These are phyloP conservation scores for Narthecium ossifragum DNA, from an alignment of 106 monocot genomes.

Conservation along the genomic window DNA sequence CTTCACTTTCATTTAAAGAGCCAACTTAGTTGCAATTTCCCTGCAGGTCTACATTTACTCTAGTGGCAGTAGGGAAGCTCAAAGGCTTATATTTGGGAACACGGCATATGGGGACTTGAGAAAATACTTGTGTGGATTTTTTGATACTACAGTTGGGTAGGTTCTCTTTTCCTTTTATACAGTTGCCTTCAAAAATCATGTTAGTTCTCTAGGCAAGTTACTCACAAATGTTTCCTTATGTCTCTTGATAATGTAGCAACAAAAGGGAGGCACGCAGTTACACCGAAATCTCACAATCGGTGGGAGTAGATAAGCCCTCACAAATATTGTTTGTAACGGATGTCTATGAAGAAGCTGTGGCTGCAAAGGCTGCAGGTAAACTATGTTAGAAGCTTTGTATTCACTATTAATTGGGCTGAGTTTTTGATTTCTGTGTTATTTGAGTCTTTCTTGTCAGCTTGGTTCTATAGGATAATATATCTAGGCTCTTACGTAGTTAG, in stretches of 20 bases:
- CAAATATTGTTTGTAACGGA: constrained; percentile 94
- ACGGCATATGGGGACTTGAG: constrained; percentile 82
- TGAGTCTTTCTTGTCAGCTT: neutral
- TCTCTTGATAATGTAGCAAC: constrained; percentile 41
- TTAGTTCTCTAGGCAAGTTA: no score
- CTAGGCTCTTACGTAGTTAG: no score
- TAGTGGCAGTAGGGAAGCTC: constrained; percentile 98
- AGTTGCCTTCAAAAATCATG: no score
- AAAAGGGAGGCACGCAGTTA: constrained; percentile 88
- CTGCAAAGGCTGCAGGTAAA: constrained; percentile 86
- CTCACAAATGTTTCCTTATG: no score
- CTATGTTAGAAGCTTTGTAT: neutral
- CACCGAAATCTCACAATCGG: constrained; percentile 71
- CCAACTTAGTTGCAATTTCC: neutral
- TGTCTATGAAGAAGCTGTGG: constrained; percentile 92
- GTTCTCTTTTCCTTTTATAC: no score
- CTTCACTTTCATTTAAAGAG: neutral
- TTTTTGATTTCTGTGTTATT: neutral
- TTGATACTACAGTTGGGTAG: constrained; percentile 90
- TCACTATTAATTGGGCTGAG: neutral
- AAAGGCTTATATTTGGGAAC: constrained; percentile 89
- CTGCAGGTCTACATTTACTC: constrained; percentile 93
- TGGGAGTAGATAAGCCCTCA: constrained; percentile 84
- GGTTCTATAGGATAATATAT: neutral
- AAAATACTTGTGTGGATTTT: constrained; percentile 80